Evolutionary conservation across 257 asterid species (phyloP).

Genomic region (Scutellaria baicalensis): DNA sequence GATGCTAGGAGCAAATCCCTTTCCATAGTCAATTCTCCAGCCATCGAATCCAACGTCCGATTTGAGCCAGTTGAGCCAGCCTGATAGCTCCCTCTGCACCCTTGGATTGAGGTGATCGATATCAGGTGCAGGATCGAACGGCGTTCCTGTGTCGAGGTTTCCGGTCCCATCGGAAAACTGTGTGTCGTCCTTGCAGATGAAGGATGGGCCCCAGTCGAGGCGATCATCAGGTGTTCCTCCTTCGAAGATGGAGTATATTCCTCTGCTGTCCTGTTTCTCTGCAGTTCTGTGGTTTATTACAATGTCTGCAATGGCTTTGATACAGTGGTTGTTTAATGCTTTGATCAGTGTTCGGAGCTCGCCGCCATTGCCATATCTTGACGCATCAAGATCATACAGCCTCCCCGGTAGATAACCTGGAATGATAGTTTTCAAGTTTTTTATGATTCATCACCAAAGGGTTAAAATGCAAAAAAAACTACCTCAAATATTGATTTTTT

Average conservation of each 20-base stretch:
- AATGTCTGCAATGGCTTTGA: slow-evolving; percentile 69
- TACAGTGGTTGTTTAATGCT: slow-evolving; percentile 36
- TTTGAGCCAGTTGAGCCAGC: slow-evolving; percentile 93
- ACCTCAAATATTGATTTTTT: too few species aligned
- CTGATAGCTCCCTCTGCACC: slow-evolving; percentile 63
- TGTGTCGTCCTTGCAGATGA: slow-evolving; percentile 55
- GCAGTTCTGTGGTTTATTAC: slow-evolving; percentile 85
- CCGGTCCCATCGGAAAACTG: slow-evolving; percentile 65
- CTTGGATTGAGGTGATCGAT: slow-evolving; percentile 63
- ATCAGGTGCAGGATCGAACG: slow-evolving; percentile 48
- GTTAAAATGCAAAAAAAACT: too few species aligned
- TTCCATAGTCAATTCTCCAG: slow-evolving; percentile 72
- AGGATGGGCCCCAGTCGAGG: slow-evolving; percentile 83
- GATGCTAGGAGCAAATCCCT: slow-evolving; percentile 52
- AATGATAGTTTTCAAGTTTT: too few species aligned
- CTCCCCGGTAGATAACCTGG: slow-evolving; percentile 78
- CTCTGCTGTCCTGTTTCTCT: slow-evolving; percentile 52
- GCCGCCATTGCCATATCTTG: slow-evolving; percentile 51
- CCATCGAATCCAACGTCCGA: slow-evolving; percentile 67
- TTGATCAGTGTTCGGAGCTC: slow-evolving; percentile 43
- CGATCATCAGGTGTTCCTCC: slow-evolving; percentile 79
- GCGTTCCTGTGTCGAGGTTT: slow-evolving; percentile 56
- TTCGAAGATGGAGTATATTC: slow-evolving; percentile 64
- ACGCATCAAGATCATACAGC: slow-evolving; percentile 71
- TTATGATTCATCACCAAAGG: too few species aligned